These are phyloP conservation scores for Lecanicillium sp. DNA, from an alignment of 2,329 filamentous ascomycete species.

Conservation along the genomic window DNA sequence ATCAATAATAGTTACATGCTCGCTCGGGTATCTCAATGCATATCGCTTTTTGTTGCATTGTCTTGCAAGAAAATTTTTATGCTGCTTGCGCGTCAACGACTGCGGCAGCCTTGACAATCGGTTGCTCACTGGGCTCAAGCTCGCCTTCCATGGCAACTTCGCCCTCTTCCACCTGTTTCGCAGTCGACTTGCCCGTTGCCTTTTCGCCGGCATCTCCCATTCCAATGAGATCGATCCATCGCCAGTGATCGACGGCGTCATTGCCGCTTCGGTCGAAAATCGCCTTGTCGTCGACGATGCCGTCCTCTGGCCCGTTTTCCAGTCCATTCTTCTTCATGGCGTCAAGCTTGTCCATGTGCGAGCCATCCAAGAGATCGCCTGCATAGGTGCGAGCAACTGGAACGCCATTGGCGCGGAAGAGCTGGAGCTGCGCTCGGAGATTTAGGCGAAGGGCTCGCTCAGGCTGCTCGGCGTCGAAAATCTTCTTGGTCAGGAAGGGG, in stretches of 20 bases:
- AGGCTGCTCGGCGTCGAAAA: constrained; percentile 49
- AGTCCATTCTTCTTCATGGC: constrained; percentile 11
- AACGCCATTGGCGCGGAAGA: constrained; percentile 42
- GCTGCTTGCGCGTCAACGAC: too few species aligned
- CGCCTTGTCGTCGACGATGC: constrained; percentile 37
- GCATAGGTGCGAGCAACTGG: constrained; percentile 40
- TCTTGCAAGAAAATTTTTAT: too few species aligned
- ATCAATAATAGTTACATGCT: too few species aligned
- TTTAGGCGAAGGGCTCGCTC: constrained; percentile 53
- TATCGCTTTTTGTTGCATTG: too few species aligned
- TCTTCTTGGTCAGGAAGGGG: constrained; percentile 55
- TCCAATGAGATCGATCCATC: constrained; percentile 44
- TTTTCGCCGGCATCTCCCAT: constrained; percentile 28
- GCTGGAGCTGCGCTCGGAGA: constrained; percentile 47
- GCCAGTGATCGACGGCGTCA: constrained; percentile 37
- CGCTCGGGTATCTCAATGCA: too few species aligned
- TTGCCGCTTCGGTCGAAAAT: constrained; percentile 39
- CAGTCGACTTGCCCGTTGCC: constrained; percentile 19
- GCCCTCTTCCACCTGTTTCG: constrained; percentile 24
- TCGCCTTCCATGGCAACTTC: constrained; percentile 27
- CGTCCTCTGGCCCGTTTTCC: constrained; percentile 20
- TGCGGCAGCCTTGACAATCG: neutral
- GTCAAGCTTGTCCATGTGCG: constrained; percentile 27
- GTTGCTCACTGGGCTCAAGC: constrained; percentile 17
- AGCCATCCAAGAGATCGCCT: constrained; percentile 41